These are phyloP conservation scores for Edaphochlamys debaryana DNA, from an alignment of 139 green algal species.

Conservation along the genomic window DNA sequence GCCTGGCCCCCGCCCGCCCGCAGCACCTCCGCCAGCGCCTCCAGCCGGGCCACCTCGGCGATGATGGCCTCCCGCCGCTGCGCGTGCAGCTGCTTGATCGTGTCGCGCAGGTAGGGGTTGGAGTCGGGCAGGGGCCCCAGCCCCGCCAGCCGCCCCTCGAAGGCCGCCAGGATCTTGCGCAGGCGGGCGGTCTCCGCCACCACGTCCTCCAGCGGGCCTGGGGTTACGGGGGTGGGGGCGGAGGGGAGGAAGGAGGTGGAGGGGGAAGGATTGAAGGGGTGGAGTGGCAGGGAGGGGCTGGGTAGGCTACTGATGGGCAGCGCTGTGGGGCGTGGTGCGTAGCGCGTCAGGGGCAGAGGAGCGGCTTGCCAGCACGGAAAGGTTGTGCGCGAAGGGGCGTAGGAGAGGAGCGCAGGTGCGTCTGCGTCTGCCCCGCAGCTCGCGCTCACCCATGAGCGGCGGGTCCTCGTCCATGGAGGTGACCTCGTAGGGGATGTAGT, in stretches of 20 bases:
- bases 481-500: neutral
- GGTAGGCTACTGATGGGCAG: too few relatives aligned
- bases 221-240: too few relatives aligned
- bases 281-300: too few relatives aligned
- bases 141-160: neutral
- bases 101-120: neutral
- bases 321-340: too few relatives aligned
- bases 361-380: neutral
- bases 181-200: neutral
- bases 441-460: neutral
- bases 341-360: neutral
- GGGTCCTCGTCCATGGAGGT: neutral
- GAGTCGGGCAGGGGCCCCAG: constrained; percentile 10
- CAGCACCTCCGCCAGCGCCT: neutral
- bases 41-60: neutral
- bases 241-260: too few relatives aligned
- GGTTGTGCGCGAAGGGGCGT: too few relatives aligned
- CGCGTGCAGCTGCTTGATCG: neutral
- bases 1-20: neutral
- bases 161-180: neutral
- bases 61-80: neutral
- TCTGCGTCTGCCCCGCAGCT: neutral
- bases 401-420: too few relatives aligned
- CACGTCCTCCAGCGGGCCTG: neutral
- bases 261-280: too few relatives aligned